Conservation (phyloP, 768 basidiomycete genomes). For the Lactarius quietus region DNA sequence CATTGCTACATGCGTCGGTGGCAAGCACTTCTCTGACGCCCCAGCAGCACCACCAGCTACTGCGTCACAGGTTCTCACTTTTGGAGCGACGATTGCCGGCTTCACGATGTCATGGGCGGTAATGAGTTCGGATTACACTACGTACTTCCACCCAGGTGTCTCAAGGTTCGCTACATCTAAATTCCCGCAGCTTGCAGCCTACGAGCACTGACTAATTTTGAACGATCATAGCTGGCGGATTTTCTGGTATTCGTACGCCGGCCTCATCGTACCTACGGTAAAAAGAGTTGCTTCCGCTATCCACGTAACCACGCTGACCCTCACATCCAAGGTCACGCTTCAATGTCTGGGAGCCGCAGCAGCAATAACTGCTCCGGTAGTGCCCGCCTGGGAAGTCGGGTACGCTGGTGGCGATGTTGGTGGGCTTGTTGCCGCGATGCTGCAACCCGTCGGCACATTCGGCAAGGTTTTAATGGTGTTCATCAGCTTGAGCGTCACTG, state of each 20-base stretch:
- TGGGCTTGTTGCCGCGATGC: constrained; percentile 58
- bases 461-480: constrained; percentile 70
- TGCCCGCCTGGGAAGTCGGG: constrained; percentile 53
- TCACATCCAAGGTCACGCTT: constrained; percentile 34
- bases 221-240: constrained; percentile 47
- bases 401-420: constrained; percentile 56
- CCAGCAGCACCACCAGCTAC: constrained; percentile 52
- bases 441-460: constrained; percentile 59
- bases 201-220: background rate
- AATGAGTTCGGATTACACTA: constrained; percentile 70
- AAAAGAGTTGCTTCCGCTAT: background rate
- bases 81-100: no score
- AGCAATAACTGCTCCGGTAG: constrained; percentile 49
- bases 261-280: constrained; percentile 61
- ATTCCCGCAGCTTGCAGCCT: background rate
- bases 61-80: constrained; percentile 50
- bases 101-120: constrained; percentile 63
- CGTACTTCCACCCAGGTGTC: constrained; percentile 57
- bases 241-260: constrained; percentile 62
- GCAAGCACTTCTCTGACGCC: constrained; percentile 56
- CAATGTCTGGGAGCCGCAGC: constrained; percentile 68
- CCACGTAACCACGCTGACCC: constrained; percentile 17
- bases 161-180: constrained; percentile 44
- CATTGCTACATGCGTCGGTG: no score
- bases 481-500: constrained; percentile 71